Conservation (phyloP, 2,329 filamentous ascomycete genomes). For the Geosmithia flava region DNA sequence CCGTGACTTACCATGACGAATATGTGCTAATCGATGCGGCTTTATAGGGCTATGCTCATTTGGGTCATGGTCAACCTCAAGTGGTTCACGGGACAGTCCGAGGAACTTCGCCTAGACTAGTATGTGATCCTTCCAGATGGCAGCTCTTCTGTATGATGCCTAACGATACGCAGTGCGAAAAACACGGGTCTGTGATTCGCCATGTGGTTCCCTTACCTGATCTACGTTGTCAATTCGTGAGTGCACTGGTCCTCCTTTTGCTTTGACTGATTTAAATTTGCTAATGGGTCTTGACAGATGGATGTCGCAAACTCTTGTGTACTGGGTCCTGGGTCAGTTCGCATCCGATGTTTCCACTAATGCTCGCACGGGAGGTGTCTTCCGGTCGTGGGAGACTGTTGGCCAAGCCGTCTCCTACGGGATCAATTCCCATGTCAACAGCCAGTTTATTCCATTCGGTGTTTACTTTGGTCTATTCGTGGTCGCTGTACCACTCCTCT, state of each 20-base stretch:
- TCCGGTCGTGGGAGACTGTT: slow-evolving; percentile 13
- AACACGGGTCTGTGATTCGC: neutral
- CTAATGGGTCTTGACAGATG: neutral
- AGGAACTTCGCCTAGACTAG: neutral
- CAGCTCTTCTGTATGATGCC: no score
- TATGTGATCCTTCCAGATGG: neutral
- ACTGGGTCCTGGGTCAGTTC: slow-evolving; percentile 23
- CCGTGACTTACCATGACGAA: neutral
- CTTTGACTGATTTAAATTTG: neutral
- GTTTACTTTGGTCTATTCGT: neutral
- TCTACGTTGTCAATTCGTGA: neutral
- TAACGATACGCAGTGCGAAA: neutral
- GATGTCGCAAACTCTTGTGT: slow-evolving; percentile 8
- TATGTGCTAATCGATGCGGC: neutral
- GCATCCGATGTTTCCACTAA: slow-evolving; percentile 18
- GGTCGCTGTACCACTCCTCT: neutral
- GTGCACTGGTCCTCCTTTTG: neutral
- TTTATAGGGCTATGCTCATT: neutral
- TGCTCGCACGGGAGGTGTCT: slow-evolving; percentile 14
- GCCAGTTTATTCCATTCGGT: neutral
- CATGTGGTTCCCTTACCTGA: neutral
- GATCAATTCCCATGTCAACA: slow-evolving; percentile 11
- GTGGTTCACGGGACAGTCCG: neutral
- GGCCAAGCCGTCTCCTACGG: slow-evolving; percentile 17
- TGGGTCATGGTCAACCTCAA: neutral